Evolutionary conservation across 306 rosid species (phyloP).

Genomic region (Betula pendula): DNA sequence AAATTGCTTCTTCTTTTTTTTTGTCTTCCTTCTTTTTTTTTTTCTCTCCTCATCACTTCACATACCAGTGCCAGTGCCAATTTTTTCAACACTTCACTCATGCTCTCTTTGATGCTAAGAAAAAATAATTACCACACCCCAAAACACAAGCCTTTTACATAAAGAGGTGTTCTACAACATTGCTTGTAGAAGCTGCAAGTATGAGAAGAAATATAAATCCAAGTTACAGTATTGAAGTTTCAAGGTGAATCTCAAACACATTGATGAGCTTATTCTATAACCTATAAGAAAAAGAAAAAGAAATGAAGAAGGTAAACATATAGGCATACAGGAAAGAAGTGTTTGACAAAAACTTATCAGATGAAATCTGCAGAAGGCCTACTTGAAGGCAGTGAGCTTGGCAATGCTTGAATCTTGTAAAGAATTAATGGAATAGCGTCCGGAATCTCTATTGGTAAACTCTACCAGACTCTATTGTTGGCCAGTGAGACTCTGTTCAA

Average conservation of each 20-base stretch:
- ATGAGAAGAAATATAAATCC: constrained; percentile 20
- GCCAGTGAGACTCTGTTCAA: no score
- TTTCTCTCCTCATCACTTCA: no score
- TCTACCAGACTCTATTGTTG: no score
- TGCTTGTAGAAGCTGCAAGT: constrained; percentile 1
- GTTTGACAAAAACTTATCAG: constrained; percentile 7
- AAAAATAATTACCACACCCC: constrained; percentile 46
- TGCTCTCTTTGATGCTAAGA: constrained; percentile 58
- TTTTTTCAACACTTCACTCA: constrained; percentile 60
- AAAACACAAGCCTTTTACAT: constrained; percentile 29
- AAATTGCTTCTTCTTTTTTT: constrained; percentile 39
- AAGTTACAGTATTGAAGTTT: constrained; percentile 28
- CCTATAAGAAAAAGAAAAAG: constrained; percentile 15
- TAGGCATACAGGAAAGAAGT: not conserved
- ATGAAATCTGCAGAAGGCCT: constrained; percentile 24
- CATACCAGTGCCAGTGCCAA: no score
- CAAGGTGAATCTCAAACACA: constrained; percentile 31
- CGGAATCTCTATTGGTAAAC: constrained; percentile 33
- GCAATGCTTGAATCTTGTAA: constrained; percentile 42
- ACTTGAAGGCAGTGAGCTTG: constrained; percentile 38
- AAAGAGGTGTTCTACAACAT: not conserved
- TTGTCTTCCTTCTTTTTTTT: not conserved
- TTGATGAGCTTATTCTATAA: constrained; percentile 29
- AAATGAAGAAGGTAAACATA: not conserved
- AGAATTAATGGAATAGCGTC: constrained; percentile 76